Evolutionary conservation across 2,329 filamentous ascomycete genomes (phyloP).

Genomic region (Dothidotthia symphoricarpi): DNA sequence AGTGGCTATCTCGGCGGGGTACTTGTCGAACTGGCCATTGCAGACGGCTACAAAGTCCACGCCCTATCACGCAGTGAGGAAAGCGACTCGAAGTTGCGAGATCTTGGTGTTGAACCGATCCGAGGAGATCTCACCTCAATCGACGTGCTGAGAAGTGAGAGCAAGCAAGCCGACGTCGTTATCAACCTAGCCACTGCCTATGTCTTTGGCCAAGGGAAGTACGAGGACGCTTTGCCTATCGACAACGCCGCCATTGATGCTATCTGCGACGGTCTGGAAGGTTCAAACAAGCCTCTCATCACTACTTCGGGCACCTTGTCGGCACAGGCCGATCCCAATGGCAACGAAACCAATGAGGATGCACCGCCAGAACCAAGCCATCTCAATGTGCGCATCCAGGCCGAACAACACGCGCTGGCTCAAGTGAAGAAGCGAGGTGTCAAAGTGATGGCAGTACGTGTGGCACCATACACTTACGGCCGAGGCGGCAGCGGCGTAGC

Average conservation of each 20-base stretch:
- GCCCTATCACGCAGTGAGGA: constrained; percentile 44
- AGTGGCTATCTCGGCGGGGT: constrained; percentile 14
- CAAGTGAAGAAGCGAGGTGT: constrained; percentile 33
- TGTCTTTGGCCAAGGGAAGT: constrained; percentile 1
- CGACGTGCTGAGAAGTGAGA: constrained; percentile 42
- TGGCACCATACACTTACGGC: constrained; percentile 50
- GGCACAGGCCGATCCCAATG: constrained; percentile 22
- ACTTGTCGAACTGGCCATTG: constrained; percentile 38
- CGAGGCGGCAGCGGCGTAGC: constrained; percentile 40
- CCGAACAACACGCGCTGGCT: constrained; percentile 33
- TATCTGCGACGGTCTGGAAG: constrained; percentile 38
- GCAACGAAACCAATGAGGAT: constrained; percentile 32
- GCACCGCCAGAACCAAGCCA: constrained; percentile 12
- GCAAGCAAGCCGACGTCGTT: constrained; percentile 45
- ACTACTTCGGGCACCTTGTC: constrained; percentile 37
- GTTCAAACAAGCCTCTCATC: constrained; percentile 41
- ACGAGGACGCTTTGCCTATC: too few relatives aligned
- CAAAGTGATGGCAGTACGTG: constrained; percentile 39
- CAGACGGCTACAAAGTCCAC: constrained; percentile 41
- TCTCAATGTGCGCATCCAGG: neutral
- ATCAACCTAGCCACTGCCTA: constrained; percentile 42
- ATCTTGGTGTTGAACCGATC: constrained; percentile 42
- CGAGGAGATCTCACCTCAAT: constrained; percentile 44
- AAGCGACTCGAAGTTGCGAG: constrained; percentile 39
- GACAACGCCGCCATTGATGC: constrained; percentile 38